Percentiles rank a stretch among this genome's conserved stretches.
phyloP scores from a whole-genome alignment of 352 stramenopile genomes.

The Aphanomyces astaci region DNA sequence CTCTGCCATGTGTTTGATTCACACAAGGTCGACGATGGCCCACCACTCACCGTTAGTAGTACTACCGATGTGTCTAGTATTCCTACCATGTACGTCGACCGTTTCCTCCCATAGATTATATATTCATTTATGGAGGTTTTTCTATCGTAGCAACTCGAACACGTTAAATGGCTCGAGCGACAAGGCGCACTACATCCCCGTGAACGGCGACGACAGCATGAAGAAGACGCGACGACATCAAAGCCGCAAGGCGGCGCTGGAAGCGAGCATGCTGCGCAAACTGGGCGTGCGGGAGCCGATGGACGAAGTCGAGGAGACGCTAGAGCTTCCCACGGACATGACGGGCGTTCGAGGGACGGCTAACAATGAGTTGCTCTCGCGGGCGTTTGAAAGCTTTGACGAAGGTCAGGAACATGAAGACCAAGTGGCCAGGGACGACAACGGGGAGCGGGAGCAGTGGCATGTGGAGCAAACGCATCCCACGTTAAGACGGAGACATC shows the following conservation, averaged over 20 bases:
- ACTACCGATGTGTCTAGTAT: neutral
- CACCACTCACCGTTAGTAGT: neutral
- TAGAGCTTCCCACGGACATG: neutral
- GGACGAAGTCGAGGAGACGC: neutral
- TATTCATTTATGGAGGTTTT: neutral
- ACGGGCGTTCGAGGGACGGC: neutral
- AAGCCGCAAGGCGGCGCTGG: neutral
- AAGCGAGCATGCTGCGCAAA: neutral
- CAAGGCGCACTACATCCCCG: neutral
- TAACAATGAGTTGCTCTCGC: neutral
- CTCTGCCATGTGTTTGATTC: slow-evolving; percentile 48
- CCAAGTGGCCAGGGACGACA: slow-evolving; percentile 23
- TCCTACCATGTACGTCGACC: neutral
- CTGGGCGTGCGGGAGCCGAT: neutral
- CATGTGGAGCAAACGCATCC: neutral
- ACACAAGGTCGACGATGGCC: neutral
- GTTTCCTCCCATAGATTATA: no score
- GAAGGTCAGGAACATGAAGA: neutral
- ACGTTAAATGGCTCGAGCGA: neutral
- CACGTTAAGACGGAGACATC: slow-evolving; percentile 2
- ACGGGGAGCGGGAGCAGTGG: slow-evolving; percentile 58
- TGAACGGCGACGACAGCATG: neutral
- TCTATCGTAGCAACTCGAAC: neutral
- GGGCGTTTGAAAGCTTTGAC: neutral
- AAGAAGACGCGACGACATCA: neutral